phyloP scores from a whole-genome alignment of 345 rosid genomes.

The Eucalyptus regnans region DNA sequence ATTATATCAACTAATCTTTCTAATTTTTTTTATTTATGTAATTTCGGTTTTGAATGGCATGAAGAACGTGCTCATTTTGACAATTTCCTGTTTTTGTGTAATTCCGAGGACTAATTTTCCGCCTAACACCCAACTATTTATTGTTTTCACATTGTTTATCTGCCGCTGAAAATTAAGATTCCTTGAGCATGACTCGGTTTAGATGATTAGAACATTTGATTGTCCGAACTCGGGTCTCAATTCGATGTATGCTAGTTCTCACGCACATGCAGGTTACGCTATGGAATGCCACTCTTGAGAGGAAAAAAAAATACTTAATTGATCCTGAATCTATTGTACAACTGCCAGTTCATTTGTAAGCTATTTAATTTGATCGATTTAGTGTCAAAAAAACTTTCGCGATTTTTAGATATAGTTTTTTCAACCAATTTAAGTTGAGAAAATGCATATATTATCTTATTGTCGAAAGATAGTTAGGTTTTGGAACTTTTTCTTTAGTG shows the following conservation, averaged over 20 bases:
- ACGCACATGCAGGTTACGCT: no score
- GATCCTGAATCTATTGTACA: rapidly evolving
- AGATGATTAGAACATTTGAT: neutral
- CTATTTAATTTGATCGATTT: no score
- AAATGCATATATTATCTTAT: no score
- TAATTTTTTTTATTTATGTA: neutral
- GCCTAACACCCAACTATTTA: neutral
- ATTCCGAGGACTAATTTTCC: neutral
- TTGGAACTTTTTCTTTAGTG: neutral
- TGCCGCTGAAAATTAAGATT: neutral
- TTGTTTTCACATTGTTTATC: neutral
- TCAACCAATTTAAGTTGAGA: no score
- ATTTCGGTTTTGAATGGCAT: neutral
- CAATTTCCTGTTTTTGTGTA: neutral
- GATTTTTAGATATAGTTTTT: no score
- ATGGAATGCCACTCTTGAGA: no score
- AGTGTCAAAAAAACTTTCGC: no score
- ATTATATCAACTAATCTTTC: neutral
- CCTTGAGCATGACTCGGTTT: neutral
- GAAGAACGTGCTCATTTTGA: neutral
- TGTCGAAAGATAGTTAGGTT: neutral
- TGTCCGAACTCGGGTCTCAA: no score
- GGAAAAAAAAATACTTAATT: no score
- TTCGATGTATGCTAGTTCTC: no score
- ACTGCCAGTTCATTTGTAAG: no score